Percentiles rank a stretch among this genome's conserved stretches.
These are phyloP conservation scores for Mallotus repandus DNA, from an alignment of 441 rosid genomes.

Conservation along the genomic window DNA sequence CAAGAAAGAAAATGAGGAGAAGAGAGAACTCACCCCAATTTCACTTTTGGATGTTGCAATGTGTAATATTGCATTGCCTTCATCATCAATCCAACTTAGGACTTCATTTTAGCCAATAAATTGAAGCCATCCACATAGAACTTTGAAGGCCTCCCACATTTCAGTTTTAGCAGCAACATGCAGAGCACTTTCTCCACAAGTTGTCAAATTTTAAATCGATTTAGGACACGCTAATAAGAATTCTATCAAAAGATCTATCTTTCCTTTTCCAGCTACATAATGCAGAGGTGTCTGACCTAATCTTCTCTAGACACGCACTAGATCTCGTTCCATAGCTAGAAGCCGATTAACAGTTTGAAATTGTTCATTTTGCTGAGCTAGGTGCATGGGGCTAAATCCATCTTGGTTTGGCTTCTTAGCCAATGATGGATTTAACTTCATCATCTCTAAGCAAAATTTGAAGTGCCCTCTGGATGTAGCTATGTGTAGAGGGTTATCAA, in stretches of 20 bases:
- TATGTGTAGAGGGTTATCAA: conserved; percentile 34
- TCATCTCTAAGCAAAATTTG: conserved; percentile 29
- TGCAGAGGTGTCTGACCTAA: conserved; percentile 33
- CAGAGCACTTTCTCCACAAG: conserved; percentile 27
- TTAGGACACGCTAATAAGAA: conserved; percentile 28
- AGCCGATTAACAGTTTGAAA: conserved; percentile 1
- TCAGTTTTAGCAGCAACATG: conserved; percentile 20
- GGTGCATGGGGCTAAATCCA: conserved; percentile 16
- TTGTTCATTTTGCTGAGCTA: background rate
- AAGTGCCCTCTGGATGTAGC: conserved; percentile 24
- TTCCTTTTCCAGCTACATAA: conserved; percentile 19
- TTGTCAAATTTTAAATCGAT: conserved; percentile 25
- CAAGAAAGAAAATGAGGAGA: too few relatives aligned
- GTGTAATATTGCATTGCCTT: background rate
- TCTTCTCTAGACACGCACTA: conserved; percentile 30
- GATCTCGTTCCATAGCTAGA: conserved; percentile 15
- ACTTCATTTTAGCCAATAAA: too few relatives aligned
- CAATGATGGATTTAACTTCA: conserved; percentile 32
- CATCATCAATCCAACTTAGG: background rate
- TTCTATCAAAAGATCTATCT: conserved; percentile 17
- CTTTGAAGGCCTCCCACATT: background rate
- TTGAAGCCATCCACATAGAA: too few relatives aligned
- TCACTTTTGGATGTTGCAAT: too few relatives aligned
- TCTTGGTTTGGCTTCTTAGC: conserved; percentile 11
- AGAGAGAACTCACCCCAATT: too few relatives aligned